Base-by-base conservation (phyloP, 2,329 filamentous ascomycete genomes). In the Cercospora brassicicola region DNA sequence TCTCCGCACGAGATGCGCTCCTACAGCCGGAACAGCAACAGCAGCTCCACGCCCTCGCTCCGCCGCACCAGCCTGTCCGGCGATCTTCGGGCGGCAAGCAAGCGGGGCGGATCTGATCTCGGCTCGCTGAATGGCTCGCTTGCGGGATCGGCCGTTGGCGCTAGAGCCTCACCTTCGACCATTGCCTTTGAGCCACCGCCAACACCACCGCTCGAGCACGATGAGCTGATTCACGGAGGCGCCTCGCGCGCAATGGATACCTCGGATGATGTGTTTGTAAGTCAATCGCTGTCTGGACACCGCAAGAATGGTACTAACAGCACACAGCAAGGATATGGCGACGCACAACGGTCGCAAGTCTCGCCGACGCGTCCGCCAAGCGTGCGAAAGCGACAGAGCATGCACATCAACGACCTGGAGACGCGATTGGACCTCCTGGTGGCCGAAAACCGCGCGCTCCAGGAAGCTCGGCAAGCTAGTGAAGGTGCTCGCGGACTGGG, bases 361-460 rank as follows among this genome's bases (percentile, higher is more conserved):
- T 98, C 95, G 76, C 95, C 95, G 65, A 96, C 93, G 74, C 90
- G 94, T 81, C 94, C 95, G 75, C 93, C 94, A 78, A 97, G 93
- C 84, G 91, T 99, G 87, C 94, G 94, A 75, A 94, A 94, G 78
- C 92, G 94, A 78, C 95, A 97, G 82, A 98, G 94, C 85, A 94
- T 98, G 90, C 94, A 98, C 82, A 89, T 98, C 69, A 82, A 87
- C 77, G 94, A 99, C 76, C 89, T 99, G 77, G 93, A 98, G 83
- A 85, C 88, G 68, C 89, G 87, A 76, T 87, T 99, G 75, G 93
- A 97, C 74, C 90, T 94, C 79, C 85, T 99, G 72, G 84, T 91
- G 48, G 89, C 90, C 23, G 94, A 99, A 79, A 98, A 98, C 77
- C 89, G 90, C 66, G 83, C 88, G 70, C 88, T 99, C 30, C 85